Conservation (phyloP, 2,329 filamentous ascomycete genomes). For the Arthrinium phaeospermum region DNA sequence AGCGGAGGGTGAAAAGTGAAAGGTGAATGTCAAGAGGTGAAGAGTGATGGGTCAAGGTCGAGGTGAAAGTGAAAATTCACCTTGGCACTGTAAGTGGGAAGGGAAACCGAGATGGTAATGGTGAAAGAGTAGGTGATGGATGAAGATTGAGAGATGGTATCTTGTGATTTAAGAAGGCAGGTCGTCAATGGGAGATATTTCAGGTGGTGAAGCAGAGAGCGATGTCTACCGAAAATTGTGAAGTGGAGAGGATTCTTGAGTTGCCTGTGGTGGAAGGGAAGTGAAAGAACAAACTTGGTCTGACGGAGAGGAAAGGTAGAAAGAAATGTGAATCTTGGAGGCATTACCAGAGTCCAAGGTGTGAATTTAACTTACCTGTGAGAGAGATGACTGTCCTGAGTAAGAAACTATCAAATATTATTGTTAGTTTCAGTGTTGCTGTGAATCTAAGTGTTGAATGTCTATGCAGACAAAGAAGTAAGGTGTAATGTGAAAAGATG, state of each 20-base stretch:
- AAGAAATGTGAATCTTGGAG: not conserved
- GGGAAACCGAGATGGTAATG: no score
- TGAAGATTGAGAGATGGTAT: not conserved
- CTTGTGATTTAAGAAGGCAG: not conserved
- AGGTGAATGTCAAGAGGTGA: no score
- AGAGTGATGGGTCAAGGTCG: no score
- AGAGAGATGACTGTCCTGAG: not conserved
- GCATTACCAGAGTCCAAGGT: not conserved
- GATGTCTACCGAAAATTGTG: not conserved
- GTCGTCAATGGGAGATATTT: not conserved
- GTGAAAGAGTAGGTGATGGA: not conserved
- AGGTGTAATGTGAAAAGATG: not conserved
- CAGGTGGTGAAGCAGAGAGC: not conserved
- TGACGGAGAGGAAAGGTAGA: not conserved
- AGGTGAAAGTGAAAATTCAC: no score
- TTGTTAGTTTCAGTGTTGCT: not conserved
- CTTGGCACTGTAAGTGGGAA: no score
- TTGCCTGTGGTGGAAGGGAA: not conserved
- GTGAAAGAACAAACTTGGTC: not conserved
- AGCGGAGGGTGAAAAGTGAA: no score
- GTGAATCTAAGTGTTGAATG: not conserved
- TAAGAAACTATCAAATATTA: not conserved
- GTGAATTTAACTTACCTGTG: not conserved
- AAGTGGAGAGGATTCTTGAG: not conserved
- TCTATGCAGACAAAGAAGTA: not conserved